Base-by-base conservation (phyloP, 768 basidiomycete genomes). In the Leccinum fibrillosum region DNA sequence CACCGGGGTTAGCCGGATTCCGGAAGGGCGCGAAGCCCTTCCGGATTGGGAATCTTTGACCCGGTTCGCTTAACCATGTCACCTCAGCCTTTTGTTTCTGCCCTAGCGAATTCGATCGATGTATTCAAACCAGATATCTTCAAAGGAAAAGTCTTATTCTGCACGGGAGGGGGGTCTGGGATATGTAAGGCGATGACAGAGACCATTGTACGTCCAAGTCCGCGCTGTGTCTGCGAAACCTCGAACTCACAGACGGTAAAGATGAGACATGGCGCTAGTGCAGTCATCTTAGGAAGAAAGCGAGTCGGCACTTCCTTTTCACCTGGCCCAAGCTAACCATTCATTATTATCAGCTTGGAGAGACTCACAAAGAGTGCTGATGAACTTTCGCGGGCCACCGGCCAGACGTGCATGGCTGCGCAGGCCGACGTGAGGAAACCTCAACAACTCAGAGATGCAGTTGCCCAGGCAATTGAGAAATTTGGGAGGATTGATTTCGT, bases 401-500 rank as follows among this genome's bases (percentile, higher is more conserved):
- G 92, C 0, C 75, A 76, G 37, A 76, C 71, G 37, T 97, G 95
- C 67, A 65, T 98, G 4, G 77, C 90, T 13, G 77, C 82, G 10
- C 82, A 87, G 60, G 94, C 83, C 1, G 96, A 98, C 67, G 96
- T 99, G 9, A 79, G 95, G 49, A 77, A 90, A 39, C 86, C 90
- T 2, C 79, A 84, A 51, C 78, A 86, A 13, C 74, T 99, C 39
- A 79, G 82, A 58, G 82, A 79, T 7, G 96, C 96, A 6, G 95
- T 92, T 19, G 73, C 83, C 26, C 81, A 84, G 68, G 83, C 90
- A 1, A 82, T 94, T 17, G 82, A 86, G 60, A 79, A 78, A 63
- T 94, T 90, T 68, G 94, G 95, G 1, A 80, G 80, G 62, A 92
- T 99, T 58, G 95, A 99, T 75, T 96, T 92, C 69, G 95, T 98